Evolutionary conservation across 1,284 basidiomycete genomes (phyloP).

Genomic region (Ustilago nuda): DNA sequence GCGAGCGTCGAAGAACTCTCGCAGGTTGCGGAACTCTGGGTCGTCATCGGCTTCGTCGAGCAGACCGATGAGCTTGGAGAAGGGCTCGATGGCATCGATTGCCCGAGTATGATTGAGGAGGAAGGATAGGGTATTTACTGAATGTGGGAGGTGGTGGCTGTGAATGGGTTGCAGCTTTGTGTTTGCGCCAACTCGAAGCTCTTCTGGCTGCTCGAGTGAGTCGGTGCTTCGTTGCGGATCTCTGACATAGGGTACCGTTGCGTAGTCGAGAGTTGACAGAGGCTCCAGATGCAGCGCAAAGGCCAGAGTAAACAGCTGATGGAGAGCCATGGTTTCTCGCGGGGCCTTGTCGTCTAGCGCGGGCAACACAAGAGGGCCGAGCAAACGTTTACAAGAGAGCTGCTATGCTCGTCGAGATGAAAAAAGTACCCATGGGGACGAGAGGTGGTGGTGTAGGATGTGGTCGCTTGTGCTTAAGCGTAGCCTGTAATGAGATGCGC

Average conservation of each 20-base stretch:
- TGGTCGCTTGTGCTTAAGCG: background rate
- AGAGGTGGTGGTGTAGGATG: background rate
- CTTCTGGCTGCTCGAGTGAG: conserved; percentile 30
- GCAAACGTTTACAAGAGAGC: background rate
- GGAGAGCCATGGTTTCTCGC: conserved; percentile 32
- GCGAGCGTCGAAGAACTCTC: conserved; percentile 64
- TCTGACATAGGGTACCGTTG: conserved; percentile 29
- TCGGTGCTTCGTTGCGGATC: conserved; percentile 24
- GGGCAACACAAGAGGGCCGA: background rate
- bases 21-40: conserved; percentile 57
- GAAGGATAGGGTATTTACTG: conserved; percentile 50
- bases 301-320: conserved; percentile 62
- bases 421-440: background rate
- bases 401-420: background rate
- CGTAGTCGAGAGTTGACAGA: conserved; percentile 57
- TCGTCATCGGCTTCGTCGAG: conserved; percentile 61
- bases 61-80: conserved; percentile 52
- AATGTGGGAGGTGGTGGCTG: conserved; percentile 41
- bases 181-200: conserved; percentile 46
- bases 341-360: background rate
- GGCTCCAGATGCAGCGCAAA: conserved; percentile 63
- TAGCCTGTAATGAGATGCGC: background rate
- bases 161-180: conserved; percentile 50
- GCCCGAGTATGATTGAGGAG: conserved; percentile 50
- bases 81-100: conserved; percentile 47